Base-by-base conservation (phyloP, 352 stramenopile species). In the Phytophthora chlamydospora region DNA sequence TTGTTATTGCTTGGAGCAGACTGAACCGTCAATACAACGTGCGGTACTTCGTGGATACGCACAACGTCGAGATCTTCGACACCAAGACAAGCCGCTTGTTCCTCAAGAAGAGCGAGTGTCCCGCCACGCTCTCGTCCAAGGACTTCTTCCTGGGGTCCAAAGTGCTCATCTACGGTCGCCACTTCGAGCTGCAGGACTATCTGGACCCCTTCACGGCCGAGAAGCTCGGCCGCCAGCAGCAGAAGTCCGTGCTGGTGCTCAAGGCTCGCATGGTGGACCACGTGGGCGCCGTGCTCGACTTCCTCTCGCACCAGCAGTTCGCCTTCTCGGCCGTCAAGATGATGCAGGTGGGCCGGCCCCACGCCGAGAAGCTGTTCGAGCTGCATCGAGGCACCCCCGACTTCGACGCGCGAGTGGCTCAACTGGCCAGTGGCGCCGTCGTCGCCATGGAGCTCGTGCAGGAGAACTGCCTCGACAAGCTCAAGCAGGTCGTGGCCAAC, bases 11-110 rank as follows among this genome's bases (percentile, higher is more conserved):
- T 29, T 6, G 24, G 4, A 0, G 41, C 54, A 93, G 84, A 74
- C 70, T 93, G 1, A 81, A 91, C 61, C 80, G 84, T 16, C 83
- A 88, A 19, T 93, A 85, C 73, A 80, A 85, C 50, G 71, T 93
- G 43, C 82, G 84, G 29, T 96, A 94, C 70, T 96, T 89, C 55
- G 62, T 80, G 21, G 80, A 94, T 39, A 78, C 74, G 44, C 68
- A 93, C 71, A 76, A 93, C 46, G 73, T 95, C 42, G 89, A 97
- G 75, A 96, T 97, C 71, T 88, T 93, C 59, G 89, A 97, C 61
- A 73, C 83, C 27, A 95, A 95, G 67, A 91, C 76, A 9, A 92
- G 88, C 66, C 87, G 92, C 39, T 77, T 93, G 9, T 98, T 98
- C 65, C 81, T 98, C 12, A 97, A 96, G 61, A 96, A 94, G 58